Evolutionary conservation across 2,329 filamentous ascomycete species (phyloP), one percentile per base, ranked within the genome.

Genomic region (Knufia fluminis): DNA sequence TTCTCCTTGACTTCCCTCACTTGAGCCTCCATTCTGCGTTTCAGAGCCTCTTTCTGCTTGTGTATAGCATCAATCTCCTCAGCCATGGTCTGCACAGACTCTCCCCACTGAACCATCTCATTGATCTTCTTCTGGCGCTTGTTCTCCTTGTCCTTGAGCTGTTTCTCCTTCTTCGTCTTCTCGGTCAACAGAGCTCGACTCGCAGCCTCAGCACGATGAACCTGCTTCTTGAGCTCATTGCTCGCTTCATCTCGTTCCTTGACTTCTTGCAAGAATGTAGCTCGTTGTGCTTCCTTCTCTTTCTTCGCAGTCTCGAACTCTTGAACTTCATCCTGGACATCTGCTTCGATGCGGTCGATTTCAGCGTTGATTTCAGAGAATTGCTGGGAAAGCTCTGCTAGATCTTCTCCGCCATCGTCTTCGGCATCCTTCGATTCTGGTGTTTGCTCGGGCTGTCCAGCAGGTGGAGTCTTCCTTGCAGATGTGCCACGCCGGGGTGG

Each of bases 181-280:
- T 85, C 83, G 55, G 84, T 86, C 62, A 94, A 85, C 1, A 86
- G 84, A 3, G 81, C 77, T 42, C 88, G 81, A 71, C 94, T 95
- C 56, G 86, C 76, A 47, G 87, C 81, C 64, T 94, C 88, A 4
- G 90, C 80, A 40, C 79, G 80, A 46, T 86, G 83, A 47, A 94
- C 82, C 62, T 91, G 83, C 54, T 84, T 84, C 61, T 85, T 87
- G 48, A 96, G 69, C 61, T 89, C 88, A 39, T 86, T 82, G 43
- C 88, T 96, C 45, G 83, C 85, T 60, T 94, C 88, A 56, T 97
- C 91, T 65, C 94, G 95, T 61, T 94, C 87, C 63, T 86, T 92
- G 48, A 92, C 74, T 17, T 82, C 76, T 54, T 83, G 82, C 60
- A 78, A 83, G 64, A 95, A 81, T 45, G 83, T 78, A 57, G 94